These are phyloP conservation scores for Tolypocladium ovalisporum DNA, from an alignment of 2,329 filamentous ascomycete genomes.

Conservation along the genomic window DNA sequence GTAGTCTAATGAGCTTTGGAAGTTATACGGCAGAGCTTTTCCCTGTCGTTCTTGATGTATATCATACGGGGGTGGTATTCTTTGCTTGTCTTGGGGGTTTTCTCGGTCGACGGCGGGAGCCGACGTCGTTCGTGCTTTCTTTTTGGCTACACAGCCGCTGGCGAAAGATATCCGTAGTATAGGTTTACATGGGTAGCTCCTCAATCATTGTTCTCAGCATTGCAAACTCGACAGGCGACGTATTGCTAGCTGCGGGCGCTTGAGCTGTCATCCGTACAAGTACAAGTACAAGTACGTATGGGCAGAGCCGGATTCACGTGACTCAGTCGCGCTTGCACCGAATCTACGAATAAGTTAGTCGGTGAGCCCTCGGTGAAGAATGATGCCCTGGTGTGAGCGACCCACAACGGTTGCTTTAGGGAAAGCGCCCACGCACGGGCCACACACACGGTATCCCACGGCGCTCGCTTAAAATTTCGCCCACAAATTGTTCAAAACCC, in stretches of 20 bases:
- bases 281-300: background rate
- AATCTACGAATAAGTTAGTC: background rate
- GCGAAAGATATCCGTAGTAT: slow-evolving; percentile 14
- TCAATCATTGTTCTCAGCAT: background rate
- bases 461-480: slow-evolving; percentile 27
- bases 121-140: slow-evolving; percentile 4
- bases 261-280: no score
- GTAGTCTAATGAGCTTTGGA: slow-evolving; percentile 13
- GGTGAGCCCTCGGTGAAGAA: slow-evolving; percentile 5
- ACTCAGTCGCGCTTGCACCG: background rate
- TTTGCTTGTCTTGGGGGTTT: slow-evolving; percentile 10
- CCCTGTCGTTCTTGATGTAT: slow-evolving; percentile 9
- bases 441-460: slow-evolving; percentile 12
- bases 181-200: slow-evolving; percentile 1
- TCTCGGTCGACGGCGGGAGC: background rate
- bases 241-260: no score
- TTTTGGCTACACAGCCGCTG: slow-evolving; percentile 19
- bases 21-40: slow-evolving; percentile 9
- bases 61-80: slow-evolving; percentile 7
- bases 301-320: background rate
- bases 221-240: background rate
- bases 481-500: slow-evolving; percentile 19
- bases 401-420: slow-evolving; percentile 1
- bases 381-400: background rate
- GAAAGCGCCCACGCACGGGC: slow-evolving; percentile 11